Conservation (phyloP, 2,329 filamentous ascomycete species). For the Stachybotrys elegans region DNA sequence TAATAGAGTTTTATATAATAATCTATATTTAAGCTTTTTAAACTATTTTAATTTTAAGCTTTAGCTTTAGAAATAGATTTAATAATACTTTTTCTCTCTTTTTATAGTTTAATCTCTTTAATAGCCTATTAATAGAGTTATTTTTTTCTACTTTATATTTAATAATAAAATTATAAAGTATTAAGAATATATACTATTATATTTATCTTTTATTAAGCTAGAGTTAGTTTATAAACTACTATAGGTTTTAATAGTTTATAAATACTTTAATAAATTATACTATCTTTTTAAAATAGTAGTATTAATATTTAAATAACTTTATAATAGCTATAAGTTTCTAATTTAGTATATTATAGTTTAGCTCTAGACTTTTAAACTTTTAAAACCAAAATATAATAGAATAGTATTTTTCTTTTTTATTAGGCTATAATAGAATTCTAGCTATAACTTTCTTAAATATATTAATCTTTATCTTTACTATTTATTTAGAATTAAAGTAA, state of each 20-base stretch:
- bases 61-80: not conserved
- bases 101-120: not conserved
- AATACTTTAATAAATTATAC: not conserved
- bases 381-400: conserved; percentile 2
- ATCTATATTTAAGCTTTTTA: not conserved
- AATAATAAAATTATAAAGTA: conserved; percentile 3
- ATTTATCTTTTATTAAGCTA: conserved; percentile 3
- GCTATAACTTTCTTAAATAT: conserved; percentile 1
- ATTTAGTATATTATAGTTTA: conserved; percentile 3
- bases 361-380: conserved; percentile 1
- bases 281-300: not conserved
- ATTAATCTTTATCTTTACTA: conserved; percentile 2
- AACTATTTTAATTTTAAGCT: not conserved
- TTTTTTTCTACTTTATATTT: not conserved
- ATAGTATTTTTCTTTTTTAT: conserved; percentile 2
- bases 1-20: not conserved
- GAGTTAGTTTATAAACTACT: conserved; percentile 3
- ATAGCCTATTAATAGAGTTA: not conserved
- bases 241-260: conserved; percentile 5
- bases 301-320: conserved; percentile 1
- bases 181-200: conserved; percentile 2
- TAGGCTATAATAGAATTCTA: not conserved
- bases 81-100: not conserved
- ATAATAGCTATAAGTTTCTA: conserved; percentile 2
- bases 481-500: conserved; percentile 1